Percentiles rank a stretch among this genome's conserved stretches.
phyloP scores from a whole-genome alignment of 2,329 filamentous ascomycete species.

The Chaetothyriales sp. region DNA sequence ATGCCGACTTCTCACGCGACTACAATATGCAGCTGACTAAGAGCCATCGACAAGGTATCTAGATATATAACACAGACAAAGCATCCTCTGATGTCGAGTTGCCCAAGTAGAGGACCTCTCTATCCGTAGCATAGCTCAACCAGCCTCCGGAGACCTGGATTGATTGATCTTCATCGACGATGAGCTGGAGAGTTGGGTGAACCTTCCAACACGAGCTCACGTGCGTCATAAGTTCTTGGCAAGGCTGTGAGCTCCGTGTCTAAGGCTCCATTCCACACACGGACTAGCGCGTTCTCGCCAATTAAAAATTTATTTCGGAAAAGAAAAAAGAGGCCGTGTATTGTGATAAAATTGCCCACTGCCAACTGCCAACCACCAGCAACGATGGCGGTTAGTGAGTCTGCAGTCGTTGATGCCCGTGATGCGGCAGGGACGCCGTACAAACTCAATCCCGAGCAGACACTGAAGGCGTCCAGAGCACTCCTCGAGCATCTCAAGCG shows the following conservation, averaged over 20 bases:
- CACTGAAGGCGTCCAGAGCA: slow-evolving; percentile 43
- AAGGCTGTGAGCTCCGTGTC: background rate
- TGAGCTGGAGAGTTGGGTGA: background rate
- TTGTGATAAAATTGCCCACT: background rate
- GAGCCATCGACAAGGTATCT: too few species aligned
- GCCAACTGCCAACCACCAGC: background rate
- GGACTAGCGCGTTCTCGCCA: background rate
- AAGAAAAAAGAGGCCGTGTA: background rate
- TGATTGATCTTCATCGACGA: background rate
- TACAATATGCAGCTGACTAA: background rate
- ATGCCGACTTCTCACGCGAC: too few species aligned
- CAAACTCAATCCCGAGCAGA: slow-evolving; percentile 35
- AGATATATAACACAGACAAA: too few species aligned
- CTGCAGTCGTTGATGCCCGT: background rate
- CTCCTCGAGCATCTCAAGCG: slow-evolving; percentile 43
- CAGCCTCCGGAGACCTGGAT: background rate
- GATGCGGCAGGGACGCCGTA: slow-evolving; percentile 23
- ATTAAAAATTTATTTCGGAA: background rate
- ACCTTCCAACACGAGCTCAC: background rate
- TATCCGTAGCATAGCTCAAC: too few species aligned
- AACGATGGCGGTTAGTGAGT: background rate
- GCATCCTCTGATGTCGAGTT: too few species aligned
- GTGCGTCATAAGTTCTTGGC: background rate
- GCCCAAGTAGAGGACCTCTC: too few species aligned
- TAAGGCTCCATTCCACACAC: background rate